phyloP scores from a whole-genome alignment of 805 yeast species.

The Zygoascus biomembranicola region DNA sequence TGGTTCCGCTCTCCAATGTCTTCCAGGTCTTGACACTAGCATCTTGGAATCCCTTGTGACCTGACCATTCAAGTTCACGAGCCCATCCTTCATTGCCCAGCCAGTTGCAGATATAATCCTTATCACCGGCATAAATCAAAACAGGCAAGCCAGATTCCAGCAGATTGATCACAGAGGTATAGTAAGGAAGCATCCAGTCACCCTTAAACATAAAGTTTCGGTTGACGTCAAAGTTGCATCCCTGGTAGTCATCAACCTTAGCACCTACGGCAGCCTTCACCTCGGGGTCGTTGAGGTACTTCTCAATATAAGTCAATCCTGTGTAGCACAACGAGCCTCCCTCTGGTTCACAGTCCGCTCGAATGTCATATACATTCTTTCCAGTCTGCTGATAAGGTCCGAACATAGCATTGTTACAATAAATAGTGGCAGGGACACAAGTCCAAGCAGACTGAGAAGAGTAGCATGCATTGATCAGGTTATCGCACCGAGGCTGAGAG shows the following conservation, averaged over 20 bases:
- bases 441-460: conserved; percentile 63
- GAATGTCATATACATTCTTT: conserved; percentile 82
- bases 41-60: conserved; percentile 43
- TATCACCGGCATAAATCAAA: conserved; percentile 89
- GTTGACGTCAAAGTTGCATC: conserved; percentile 78
- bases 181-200: conserved; percentile 90
- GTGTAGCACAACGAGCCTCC: conserved; percentile 67
- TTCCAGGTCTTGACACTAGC: conserved; percentile 30
- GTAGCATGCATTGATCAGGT: conserved; percentile 73
- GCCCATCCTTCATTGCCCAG: conserved; percentile 89
- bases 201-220: conserved; percentile 79
- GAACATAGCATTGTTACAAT: conserved; percentile 79
- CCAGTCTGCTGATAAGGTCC: conserved; percentile 81
- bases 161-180: conserved; percentile 56
- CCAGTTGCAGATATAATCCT: conserved; percentile 96
- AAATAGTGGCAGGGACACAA: conserved; percentile 85
- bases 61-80: conserved; percentile 54
- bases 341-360: conserved; percentile 53
- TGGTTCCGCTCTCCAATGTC: conserved; percentile 31
- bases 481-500: conserved; percentile 67
- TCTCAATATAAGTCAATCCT: conserved; percentile 66
- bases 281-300: conserved; percentile 65
- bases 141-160: conserved; percentile 73
- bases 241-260: conserved; percentile 69
- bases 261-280: conserved; percentile 84